Base-by-base conservation (phyloP, 306 rosid species). In the Begonia peltatifolia region DNA sequence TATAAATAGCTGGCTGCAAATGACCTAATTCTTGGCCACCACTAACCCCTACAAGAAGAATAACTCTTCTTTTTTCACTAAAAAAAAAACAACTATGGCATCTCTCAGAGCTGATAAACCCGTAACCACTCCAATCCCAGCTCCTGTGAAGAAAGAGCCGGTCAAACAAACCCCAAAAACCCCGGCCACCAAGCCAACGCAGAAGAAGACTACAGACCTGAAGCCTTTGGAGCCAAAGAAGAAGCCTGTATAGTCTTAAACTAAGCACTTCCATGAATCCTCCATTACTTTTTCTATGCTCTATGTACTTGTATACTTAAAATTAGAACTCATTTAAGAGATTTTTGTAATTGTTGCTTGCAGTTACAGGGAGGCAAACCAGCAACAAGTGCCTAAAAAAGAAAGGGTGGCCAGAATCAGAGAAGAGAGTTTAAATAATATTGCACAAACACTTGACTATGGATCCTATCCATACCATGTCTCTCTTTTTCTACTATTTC, bases 41-140 rank as follows among this genome's bases (percentile, higher is more conserved):
- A 30, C 9, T 30, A 30, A 30, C 38, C 38, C 38, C 38, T 30
- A 30, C 38, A 7, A 5, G 8, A 30, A 30, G 38, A 30, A 30
- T 30, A 30, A 30, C 38, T 7, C 38, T 25, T 6, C 6, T 25
- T 16, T 56, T 22, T 7, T 17, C 18, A 17, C 18, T 17, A 17
- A 17, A 17, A 17, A 17, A 17, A 17, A 41, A n/a, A 48, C 12
- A 22, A 49, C 70, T 64, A 85, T 75, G 92, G 76, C 87, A 51
- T 76, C 95, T 18, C n/a, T 70, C 50, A 85, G 82, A 70, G 42
- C 48, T 13, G 87, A 82, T 59, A 79, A 76, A 62, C 72, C 72
- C 42, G 50, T 70, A 42, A 50, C 18, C 60, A 55, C 76, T 67
- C 74, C 67, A 47, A 6, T 13, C 78, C 55, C n/a, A 18, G 70